A percentile compares a stretch with the other conserved stretches of the same genome.
These are phyloP conservation scores for Trichoderma simmonsii DNA, from an alignment of 2,329 filamentous ascomycete genomes.

Conservation along the genomic window DNA sequence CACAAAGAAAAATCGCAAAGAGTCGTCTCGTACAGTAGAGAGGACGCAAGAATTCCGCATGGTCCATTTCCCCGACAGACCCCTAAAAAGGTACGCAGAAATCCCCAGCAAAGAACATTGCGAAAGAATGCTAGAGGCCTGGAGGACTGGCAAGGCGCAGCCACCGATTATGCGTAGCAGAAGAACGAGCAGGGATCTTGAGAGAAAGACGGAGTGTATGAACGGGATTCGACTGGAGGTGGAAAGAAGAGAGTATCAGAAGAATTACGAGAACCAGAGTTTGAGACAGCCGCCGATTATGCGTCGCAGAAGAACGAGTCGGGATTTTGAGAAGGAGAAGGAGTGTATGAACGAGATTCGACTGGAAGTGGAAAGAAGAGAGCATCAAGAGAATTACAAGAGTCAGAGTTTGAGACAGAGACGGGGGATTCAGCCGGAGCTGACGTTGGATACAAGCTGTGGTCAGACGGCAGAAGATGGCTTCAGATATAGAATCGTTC, in stretches of 20 bases:
- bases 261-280: not conserved
- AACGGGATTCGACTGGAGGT: not conserved
- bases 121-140: not conserved
- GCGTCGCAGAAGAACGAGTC: not conserved
- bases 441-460: not conserved
- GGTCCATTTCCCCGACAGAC: constrained; percentile 26
- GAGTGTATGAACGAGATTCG: not conserved
- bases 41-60: constrained; percentile 20
- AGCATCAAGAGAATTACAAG: not conserved
- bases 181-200: not conserved
- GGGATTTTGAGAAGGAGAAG: not conserved
- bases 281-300: not conserved
- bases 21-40: constrained; percentile 7
- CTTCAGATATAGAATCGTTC: not conserved
- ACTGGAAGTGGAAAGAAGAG: not conserved
- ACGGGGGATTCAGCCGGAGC: not conserved
- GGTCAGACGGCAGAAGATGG: not conserved
- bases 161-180: not conserved
- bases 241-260: not conserved
- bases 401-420: not conserved
- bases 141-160: not conserved
- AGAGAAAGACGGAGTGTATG: not conserved
- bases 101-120: constrained; percentile 28
- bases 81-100: constrained; percentile 22
- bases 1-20: not conserved